Evolutionary conservation across 129 eudicot species (phyloP), one percentile per base, ranked within the genome.

Genomic region (Deinandra increscens): DNA sequence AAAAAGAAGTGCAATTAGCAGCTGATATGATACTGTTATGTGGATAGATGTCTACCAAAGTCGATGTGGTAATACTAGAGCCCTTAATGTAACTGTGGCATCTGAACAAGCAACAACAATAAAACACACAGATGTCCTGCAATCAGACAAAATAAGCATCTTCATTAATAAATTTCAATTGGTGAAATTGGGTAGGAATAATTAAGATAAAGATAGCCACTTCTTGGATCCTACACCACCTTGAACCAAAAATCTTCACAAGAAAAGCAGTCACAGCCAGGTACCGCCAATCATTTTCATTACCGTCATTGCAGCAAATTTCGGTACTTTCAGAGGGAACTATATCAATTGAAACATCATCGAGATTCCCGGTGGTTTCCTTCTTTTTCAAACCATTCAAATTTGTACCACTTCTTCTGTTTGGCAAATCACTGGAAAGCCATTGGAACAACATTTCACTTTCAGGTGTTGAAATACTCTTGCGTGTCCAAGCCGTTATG

Each of bases 271-370:
- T 89, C 58, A 94, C 97, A 19, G 87, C 93, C 29, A 94, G 79
- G 70, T 89, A 94, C 75, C 98, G 92, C 98, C 98, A 93, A 80
- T 93, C 98, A 78, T 93, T 87, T 80, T 94, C 99, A 78, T 19
- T 49, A 72, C 56, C 60, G 80, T 81, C 87, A n/a, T 34, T 84
- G 82, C 44, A 78, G 72, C 13, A 58, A 50, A 18, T 10, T 46
- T 42, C 53, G 13, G 78, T 66, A 39, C 54, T 69, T 60, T 69
- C 70, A 14, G 71, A 56, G 59, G 70, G 58, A 60, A 19, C 37
- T 9, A 73, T 63, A 68, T 53, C 71, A 75, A 14, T 64, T 42
- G 65, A 43, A 69, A 56, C 69, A 59, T 74, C 33, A 36, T 43
- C 67, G 36, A 60, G 64, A 69, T 60, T 64, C 66, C 41, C 82